These are phyloP conservation scores for Serendipita vermifera DNA, from an alignment of 768 basidiomycete species.

Conservation along the genomic window DNA sequence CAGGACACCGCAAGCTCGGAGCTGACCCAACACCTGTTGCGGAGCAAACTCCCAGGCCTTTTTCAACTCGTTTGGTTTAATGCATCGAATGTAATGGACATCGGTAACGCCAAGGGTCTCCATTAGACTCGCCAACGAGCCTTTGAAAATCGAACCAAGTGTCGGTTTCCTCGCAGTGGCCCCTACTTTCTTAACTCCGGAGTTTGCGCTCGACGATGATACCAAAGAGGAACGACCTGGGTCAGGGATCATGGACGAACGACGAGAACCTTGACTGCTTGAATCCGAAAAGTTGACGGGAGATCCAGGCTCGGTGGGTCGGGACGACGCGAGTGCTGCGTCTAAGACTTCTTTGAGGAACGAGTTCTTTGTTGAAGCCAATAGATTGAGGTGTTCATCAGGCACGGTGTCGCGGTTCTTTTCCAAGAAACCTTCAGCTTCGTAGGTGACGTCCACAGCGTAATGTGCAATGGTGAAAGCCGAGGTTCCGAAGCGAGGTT, in stretches of 20 bases:
- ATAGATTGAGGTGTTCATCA: constrained; percentile 87
- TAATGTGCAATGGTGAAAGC: constrained; percentile 98
- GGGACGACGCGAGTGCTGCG: constrained; percentile 66
- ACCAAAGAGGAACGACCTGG: constrained; percentile 68
- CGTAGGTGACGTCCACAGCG: constrained; percentile 95
- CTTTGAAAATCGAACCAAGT: constrained; percentile 96
- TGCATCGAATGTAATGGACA: constrained; percentile 98
- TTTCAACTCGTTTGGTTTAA: constrained; percentile 97
- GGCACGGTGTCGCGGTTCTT: constrained; percentile 99
- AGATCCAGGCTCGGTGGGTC: constrained; percentile 55
- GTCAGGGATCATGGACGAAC: constrained; percentile 77
- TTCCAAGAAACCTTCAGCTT: constrained; percentile 95
- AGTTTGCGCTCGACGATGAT: constrained; percentile 28
- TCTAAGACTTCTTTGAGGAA: constrained; percentile 95
- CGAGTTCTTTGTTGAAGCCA: constrained; percentile 75
- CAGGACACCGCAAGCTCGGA: constrained; percentile 95
- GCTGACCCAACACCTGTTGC: constrained; percentile 86
- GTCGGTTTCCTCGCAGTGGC: constrained; percentile 81
- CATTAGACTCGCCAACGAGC: constrained; percentile 86
- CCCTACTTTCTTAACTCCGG: constrained; percentile 45
- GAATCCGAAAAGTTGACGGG: constrained; percentile 60
- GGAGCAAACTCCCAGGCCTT: constrained; percentile 94
- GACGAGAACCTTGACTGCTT: constrained; percentile 61
- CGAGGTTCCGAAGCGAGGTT: constrained; percentile 95
- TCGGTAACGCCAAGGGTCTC: constrained; percentile 95